Evolutionary conservation across 345 rosid species (phyloP), one percentile per base, ranked within the genome.

Genomic region (Punica granatum): DNA sequence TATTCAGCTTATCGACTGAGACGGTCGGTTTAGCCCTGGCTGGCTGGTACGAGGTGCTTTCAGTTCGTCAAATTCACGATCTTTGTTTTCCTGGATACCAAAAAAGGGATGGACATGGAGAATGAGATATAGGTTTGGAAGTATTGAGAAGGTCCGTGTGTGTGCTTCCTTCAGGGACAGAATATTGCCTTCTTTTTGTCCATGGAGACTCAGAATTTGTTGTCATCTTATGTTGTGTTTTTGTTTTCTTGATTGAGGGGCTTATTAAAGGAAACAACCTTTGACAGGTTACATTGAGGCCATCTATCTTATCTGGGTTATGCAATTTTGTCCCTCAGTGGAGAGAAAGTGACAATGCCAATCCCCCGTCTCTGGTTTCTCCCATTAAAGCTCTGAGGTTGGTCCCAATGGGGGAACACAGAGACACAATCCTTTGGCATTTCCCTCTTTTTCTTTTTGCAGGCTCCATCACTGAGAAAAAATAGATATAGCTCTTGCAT

Each of bases 81-180:
- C 53, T 13, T 64, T 31, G 28, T 25, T n/a, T n/a, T n/a, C n/a
- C 43, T 54, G 34, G 33, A 32, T 51, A n/a, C 69, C 59, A 0
- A 44, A 48, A 48, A 67, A 67, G 31, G 60, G 62, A 42, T 28
- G 56, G 60, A 49, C 63, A 53, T 36, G 70, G 51, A 46, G 51
- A 46, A 37, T 51, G 70, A 51, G n/a, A 67, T 53, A 26, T 25
- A 35, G 11, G 41, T 31, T 60, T 30, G 15, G 66, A 31, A 41
- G 36, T 31, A 11, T 32, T 42, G 65, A 10, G 36, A 32, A 37
- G 5, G 41, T 5, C 5, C 6, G 11, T 33, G 33, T 62, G 31
- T 56, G 58, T 25, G 51, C 28, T 51, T 51, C 23, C 58, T n/a
- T 23, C 10, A 0, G 28, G 58, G 12, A 7, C 11, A n/a, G 56